Evolutionary conservation across 1,284 basidiomycete genomes (phyloP), one percentile per base, ranked within the genome.

Genomic region (Golubevia sp.): DNA sequence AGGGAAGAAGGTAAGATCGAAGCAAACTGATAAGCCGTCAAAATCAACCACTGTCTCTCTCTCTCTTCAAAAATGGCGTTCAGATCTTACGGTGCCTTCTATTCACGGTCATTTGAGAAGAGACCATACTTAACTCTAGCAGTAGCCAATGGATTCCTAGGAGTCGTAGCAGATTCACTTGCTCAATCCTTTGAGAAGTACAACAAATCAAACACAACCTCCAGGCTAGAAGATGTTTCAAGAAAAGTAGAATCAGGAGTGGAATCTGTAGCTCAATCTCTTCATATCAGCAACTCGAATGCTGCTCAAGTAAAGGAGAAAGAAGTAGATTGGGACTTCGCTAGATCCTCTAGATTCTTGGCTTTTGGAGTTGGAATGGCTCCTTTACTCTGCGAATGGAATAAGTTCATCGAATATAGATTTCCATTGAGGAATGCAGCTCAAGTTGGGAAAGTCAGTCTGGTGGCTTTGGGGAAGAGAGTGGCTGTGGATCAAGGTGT

Each of bases 351-450:
- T 7, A 59, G 81, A 11, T 82, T 83, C 59, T 49, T 79, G 2
- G 68, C 65, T 18, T 83, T 80, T 59, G 76, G 76, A 21, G 68
- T 73, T 2, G 73, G 68, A 7, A 77, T 83, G 71, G 81, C 77
- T 6, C 81, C 81, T 1, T 34, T 80, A 20, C 58, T 83, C 13
- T 77, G 75, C 0, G 75, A 80, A 50, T 83, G 81, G 81, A 83
- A 82, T 53, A 56, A 67, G 20, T 79, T 77, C 58, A 62, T 83
- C 49, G 81, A 83, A 58, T 61, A 64, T 54, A 48, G 69, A 20
- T 77, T 83, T 55, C 81, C 77, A 0, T 61, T 82, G 26, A 24
- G 57, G 21, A 20, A 48, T 27, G 70, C 67, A 0, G 59, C 48
- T 15, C 38, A 55, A 0, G 8, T 62, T 21, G 79, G 77, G 1